phyloP scores from a whole-genome alignment of 1,284 basidiomycete species.

The Trichosporon faecale region DNA sequence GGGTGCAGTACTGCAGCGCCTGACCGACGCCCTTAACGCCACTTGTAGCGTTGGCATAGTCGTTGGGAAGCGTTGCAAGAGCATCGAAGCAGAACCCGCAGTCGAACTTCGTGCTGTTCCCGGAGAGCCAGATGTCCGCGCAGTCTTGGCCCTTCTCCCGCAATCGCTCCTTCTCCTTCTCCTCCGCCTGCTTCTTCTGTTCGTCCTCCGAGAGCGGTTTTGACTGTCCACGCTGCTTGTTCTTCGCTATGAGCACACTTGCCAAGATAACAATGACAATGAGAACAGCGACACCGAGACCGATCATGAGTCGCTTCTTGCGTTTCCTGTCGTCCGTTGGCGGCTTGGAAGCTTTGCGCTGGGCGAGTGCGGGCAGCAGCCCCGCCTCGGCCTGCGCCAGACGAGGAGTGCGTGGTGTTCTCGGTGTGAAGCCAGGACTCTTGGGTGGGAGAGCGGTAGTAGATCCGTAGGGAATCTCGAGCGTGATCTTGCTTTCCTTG shows the following conservation, averaged over 20 bases:
- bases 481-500: not conserved
- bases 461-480: not conserved
- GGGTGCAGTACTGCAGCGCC: constrained; percentile 50
- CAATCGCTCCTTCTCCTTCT: not conserved
- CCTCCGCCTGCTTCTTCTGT: not conserved
- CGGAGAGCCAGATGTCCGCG: not conserved
- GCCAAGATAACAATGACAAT: not conserved
- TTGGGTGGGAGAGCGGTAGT: not conserved
- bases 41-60: constrained; percentile 38
- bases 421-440: not conserved
- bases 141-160: not conserved
- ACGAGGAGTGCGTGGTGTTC: not conserved
- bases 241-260: not conserved
- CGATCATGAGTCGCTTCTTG: not conserved
- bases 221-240: not conserved
- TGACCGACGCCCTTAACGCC: constrained; percentile 46
- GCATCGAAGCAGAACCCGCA: constrained; percentile 44
- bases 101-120: constrained; percentile 26
- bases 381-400: not conserved
- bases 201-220: not conserved
- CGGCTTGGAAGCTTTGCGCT: not conserved
- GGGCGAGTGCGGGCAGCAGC: not conserved
- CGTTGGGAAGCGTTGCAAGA: constrained; percentile 39
- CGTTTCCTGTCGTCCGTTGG: not conserved
- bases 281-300: not conserved